phyloP scores from a whole-genome alignment of 78 protist species.

The Mantamonas sphyraenae region DNA sequence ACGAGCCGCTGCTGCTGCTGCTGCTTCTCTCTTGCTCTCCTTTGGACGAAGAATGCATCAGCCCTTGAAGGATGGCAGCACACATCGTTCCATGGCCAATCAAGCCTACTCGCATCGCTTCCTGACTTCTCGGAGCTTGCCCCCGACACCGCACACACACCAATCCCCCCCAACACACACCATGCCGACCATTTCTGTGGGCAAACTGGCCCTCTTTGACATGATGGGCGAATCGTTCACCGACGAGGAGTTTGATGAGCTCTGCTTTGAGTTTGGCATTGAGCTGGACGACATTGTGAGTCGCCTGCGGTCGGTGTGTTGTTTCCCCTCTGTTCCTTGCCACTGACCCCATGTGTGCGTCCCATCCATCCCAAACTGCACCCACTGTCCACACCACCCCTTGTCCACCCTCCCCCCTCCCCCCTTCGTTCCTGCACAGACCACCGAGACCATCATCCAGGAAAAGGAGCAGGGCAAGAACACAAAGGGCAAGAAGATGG shows the following conservation, averaged over 20 bases:
- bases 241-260: slow-evolving; percentile 71
- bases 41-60: not conserved
- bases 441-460: slow-evolving; percentile 46
- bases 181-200: slow-evolving; percentile 39
- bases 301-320: not conserved
- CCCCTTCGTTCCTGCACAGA: not conserved
- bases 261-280: slow-evolving; percentile 93
- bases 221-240: slow-evolving; percentile 27
- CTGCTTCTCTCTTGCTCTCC: too few relatives aligned
- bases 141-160: slow-evolving; percentile 3
- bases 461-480: slow-evolving; percentile 42
- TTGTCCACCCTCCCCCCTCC: not conserved
- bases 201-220: slow-evolving; percentile 12
- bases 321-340: too few relatives aligned
- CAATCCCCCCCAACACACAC: not conserved
- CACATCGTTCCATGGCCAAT: not conserved
- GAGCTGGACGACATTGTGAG: slow-evolving; percentile 91
- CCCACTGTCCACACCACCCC: not conserved
- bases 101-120: not conserved
- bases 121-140: too few relatives aligned
- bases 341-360: too few relatives aligned
- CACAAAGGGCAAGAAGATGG: slow-evolving; percentile 21
- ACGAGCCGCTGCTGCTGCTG: too few relatives aligned
- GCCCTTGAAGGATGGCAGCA: not conserved
- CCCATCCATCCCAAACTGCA: too few relatives aligned